phyloP scores from a whole-genome alignment of 208 protist genomes.

The Strigomonas culicis region DNA sequence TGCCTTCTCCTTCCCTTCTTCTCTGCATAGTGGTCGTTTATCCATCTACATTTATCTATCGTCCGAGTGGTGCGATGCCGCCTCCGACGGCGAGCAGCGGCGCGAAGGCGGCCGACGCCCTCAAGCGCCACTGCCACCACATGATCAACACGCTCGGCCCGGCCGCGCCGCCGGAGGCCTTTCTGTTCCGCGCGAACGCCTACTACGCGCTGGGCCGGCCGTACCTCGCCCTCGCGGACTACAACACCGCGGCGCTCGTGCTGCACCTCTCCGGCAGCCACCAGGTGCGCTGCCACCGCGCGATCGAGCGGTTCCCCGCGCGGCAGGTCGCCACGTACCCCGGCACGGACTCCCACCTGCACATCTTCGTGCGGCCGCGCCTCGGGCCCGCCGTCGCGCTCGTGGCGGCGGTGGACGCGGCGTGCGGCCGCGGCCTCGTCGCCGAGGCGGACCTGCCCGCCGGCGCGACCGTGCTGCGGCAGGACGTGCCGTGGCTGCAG shows the following conservation, averaged over 20 bases:
- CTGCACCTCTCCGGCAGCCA: constrained; percentile 56
- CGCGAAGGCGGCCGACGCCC: constrained; percentile 34
- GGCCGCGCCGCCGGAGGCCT: constrained; percentile 67
- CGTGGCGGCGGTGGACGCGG: constrained; percentile 19
- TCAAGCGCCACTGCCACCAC: constrained; percentile 74
- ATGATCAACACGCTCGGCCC: constrained; percentile 80
- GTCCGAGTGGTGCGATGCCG: too few relatives aligned
- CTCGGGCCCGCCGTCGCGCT: constrained; percentile 44
- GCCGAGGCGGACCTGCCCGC: constrained; percentile 31
- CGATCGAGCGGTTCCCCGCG: constrained; percentile 47
- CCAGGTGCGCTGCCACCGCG: constrained; percentile 43
- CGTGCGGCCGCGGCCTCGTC: constrained; percentile 49
- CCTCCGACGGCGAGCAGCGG: too few relatives aligned
- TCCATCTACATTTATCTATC: too few relatives aligned
- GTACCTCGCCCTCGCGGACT: constrained; percentile 85
- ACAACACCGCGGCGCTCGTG: constrained; percentile 64
- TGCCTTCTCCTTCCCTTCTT: constrained; percentile 1
- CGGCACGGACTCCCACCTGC: constrained; percentile 58
- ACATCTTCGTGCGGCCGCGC: constrained; percentile 75
- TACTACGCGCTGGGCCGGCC: constrained; percentile 80
- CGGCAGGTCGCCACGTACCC: constrained; percentile 60
- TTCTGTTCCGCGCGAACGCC: constrained; percentile 83
- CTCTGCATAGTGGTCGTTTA: not conserved
- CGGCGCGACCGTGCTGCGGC: constrained; percentile 34
- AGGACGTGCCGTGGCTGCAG: constrained; percentile 53